phyloP scores from a whole-genome alignment of 768 basidiomycete genomes.

The Cubamyces sp. region DNA sequence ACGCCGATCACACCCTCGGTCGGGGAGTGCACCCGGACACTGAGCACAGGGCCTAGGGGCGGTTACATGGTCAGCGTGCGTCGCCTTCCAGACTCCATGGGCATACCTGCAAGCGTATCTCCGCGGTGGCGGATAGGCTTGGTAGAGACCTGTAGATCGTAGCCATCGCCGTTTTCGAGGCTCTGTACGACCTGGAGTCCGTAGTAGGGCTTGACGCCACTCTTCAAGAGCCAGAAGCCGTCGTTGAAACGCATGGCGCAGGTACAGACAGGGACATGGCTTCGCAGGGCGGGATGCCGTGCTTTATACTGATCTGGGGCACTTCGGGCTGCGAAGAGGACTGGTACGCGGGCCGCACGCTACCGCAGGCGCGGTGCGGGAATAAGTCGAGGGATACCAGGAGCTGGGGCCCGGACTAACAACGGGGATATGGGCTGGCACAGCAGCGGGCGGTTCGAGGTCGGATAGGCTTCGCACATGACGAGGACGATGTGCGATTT shows the following conservation, averaged over 20 bases:
- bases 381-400: not conserved
- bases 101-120: slow-evolving; percentile 60
- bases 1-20: slow-evolving; percentile 60
- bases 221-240: slow-evolving; percentile 70
- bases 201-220: slow-evolving; percentile 62
- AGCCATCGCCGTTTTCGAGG: slow-evolving; percentile 47
- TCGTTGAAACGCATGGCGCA: slow-evolving; percentile 69
- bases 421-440: slow-evolving; percentile 6
- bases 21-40: slow-evolving; percentile 55
- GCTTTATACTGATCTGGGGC: slow-evolving; percentile 16
- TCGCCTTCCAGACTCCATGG: slow-evolving; percentile 1
- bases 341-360: slow-evolving; percentile 2
- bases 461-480: slow-evolving; percentile 20
- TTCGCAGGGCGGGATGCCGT: not conserved
- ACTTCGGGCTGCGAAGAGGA: not conserved
- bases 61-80: slow-evolving; percentile 14
- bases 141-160: slow-evolving; percentile 64
- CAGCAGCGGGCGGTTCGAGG: not conserved
- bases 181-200: slow-evolving; percentile 64
- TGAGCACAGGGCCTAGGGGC: slow-evolving; percentile 50
- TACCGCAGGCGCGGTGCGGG: slow-evolving; percentile 1
- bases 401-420: slow-evolving; percentile 13
- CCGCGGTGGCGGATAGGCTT: slow-evolving; percentile 64
- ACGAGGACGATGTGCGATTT: not conserved
- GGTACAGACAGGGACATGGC: not conserved